Evolutionary conservation across 495 filamentous ascomycete species (phyloP).

Genomic region (Neurospora tetrasperma): DNA sequence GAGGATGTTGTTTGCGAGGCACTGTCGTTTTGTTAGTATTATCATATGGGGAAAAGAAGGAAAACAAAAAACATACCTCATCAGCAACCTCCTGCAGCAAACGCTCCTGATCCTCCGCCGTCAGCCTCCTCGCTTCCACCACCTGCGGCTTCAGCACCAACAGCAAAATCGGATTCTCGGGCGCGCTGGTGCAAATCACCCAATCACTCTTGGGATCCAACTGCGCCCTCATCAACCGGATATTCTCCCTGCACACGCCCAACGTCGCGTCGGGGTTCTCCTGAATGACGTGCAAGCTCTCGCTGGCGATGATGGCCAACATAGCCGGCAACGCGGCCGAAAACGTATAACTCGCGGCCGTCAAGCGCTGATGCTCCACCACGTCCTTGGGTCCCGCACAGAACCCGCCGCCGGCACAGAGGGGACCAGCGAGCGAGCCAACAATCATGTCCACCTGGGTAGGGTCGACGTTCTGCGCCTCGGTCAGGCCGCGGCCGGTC

Average conservation of each 20-base stretch:
- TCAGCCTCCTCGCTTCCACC: conserved; percentile 55
- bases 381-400: conserved; percentile 85
- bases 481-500: conserved; percentile 83
- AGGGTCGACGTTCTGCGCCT: conserved; percentile 91
- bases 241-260: conserved; percentile 64
- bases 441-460: conserved; percentile 90
- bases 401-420: conserved; percentile 91
- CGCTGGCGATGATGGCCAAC: conserved; percentile 87
- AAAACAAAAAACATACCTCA: conserved; percentile 60
- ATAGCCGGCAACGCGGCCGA: conserved; percentile 90
- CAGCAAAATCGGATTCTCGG: conserved; percentile 80
- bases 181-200: conserved; percentile 68
- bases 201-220: conserved; percentile 90
- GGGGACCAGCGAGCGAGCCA: conserved; percentile 78
- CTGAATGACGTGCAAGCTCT: conserved; percentile 75
- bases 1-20: conserved; percentile 73
- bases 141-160: conserved; percentile 80
- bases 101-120: conserved; percentile 67
- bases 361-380: conserved; percentile 90
- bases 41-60: no score
- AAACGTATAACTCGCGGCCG: conserved; percentile 82
- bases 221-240: conserved; percentile 70
- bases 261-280: conserved; percentile 67
- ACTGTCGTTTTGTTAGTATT: conserved; percentile 33
- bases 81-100: conserved; percentile 85